Percentiles rank a stretch among this genome's conserved stretches.
Evolutionary conservation across 2,329 filamentous ascomycete species (phyloP).

Genomic region (Fonsecaea monophora): DNA sequence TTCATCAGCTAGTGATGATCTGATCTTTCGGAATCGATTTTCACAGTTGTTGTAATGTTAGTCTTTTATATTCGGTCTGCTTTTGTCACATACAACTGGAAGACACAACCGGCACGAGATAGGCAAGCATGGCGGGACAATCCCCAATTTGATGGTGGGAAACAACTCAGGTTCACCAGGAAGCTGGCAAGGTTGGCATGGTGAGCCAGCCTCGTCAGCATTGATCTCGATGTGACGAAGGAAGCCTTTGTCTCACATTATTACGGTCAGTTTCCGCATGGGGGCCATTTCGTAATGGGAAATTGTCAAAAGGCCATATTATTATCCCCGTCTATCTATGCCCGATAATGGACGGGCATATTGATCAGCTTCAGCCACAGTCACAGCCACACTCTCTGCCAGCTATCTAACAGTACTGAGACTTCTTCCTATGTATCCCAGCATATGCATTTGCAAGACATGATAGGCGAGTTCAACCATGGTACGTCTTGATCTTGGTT

Average conservation of each 20-base stretch:
- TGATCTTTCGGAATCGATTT: not conserved
- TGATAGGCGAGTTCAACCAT: no score
- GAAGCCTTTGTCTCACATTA: not conserved
- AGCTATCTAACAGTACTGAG: not conserved
- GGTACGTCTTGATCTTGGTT: no score
- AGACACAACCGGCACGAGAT: constrained; percentile 3
- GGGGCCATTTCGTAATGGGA: not conserved
- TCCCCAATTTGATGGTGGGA: constrained; percentile 6
- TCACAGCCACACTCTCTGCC: no score
- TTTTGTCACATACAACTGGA: not conserved
- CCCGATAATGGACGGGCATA: no score
- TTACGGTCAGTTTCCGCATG: no score
- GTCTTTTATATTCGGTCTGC: not conserved
- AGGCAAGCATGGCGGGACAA: constrained; percentile 7
- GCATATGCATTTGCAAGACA: no score
- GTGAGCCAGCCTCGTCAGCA: constrained; percentile 7
- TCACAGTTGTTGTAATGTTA: not conserved
- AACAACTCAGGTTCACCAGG: not conserved
- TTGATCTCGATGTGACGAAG: not conserved
- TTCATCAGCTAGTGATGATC: not conserved
- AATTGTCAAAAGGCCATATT: not conserved
- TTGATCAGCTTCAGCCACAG: no score
- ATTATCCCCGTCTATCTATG: no score
- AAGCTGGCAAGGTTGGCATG: constrained; percentile 9
- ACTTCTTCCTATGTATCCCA: not conserved